phyloP scores from a whole-genome alignment of 1,284 basidiomycete species.

The Tilletiopsis washingtonensis region DNA sequence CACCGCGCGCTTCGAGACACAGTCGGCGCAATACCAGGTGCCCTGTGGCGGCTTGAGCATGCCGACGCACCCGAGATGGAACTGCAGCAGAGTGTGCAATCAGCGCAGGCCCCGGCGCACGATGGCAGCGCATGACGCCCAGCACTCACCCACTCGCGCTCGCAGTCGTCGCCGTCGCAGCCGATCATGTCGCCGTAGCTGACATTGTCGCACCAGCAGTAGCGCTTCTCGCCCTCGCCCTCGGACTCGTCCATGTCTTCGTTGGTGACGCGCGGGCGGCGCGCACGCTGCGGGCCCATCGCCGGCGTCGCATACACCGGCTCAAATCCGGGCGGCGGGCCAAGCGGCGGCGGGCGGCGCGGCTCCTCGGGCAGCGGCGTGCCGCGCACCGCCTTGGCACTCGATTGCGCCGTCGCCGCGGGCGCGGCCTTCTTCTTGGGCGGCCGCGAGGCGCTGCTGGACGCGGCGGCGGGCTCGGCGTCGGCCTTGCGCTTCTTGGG shows the following conservation, averaged over 20 bases:
- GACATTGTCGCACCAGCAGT: constrained; percentile 79
- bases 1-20: constrained; percentile 8
- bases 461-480: neutral
- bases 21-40: constrained; percentile 63
- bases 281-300: too few relatives aligned
- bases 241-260: constrained; percentile 22
- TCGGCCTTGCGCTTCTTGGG: constrained; percentile 29
- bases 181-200: constrained; percentile 96
- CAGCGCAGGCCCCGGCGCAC: neutral
- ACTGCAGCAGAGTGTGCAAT: constrained; percentile 39
- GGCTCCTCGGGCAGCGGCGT: too few relatives aligned
- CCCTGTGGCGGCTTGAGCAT: constrained; percentile 58
- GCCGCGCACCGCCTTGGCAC: too few relatives aligned
- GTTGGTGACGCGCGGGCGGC: constrained; percentile 8
- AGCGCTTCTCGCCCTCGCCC: constrained; percentile 57
- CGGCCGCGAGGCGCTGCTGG: constrained; percentile 10
- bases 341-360: too few relatives aligned
- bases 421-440: constrained; percentile 24
- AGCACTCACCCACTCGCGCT: constrained; percentile 80
- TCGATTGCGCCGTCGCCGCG: constrained; percentile 5
- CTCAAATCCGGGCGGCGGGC: too few relatives aligned
- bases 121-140: constrained; percentile 5
- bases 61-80: constrained; percentile 65
- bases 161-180: constrained; percentile 82
- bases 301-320: too few relatives aligned